phyloP scores from a whole-genome alignment of 345 rosid genomes.

The Populus ilicifolia region DNA sequence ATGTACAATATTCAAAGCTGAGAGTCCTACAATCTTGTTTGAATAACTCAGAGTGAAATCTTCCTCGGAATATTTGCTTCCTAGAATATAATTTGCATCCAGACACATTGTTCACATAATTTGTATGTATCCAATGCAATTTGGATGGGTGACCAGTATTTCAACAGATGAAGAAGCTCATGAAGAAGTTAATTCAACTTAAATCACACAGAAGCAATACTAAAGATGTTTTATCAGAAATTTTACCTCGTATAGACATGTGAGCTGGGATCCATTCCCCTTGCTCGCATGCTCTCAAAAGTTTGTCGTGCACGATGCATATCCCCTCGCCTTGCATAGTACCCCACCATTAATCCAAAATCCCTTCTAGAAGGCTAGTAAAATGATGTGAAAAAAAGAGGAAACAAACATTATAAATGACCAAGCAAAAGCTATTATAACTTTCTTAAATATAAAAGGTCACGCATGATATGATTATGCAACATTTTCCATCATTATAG shows the following conservation, averaged over 20 bases:
- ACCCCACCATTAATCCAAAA: conserved; percentile 89
- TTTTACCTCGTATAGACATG: conserved; percentile 82
- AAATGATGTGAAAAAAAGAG: conserved; percentile 10
- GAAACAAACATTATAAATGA: neutral
- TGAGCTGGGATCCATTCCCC: conserved; percentile 87
- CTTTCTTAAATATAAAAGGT: neutral
- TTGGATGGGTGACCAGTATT: neutral
- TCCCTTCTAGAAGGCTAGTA: conserved; percentile 92
- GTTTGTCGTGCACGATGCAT: conserved; percentile 91
- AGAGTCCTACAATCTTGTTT: neutral
- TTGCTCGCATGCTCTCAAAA: conserved; percentile 86
- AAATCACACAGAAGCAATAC: neutral
- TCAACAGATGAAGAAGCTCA: conserved; percentile 4
- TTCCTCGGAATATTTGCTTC: neutral
- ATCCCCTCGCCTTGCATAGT: conserved; percentile 92
- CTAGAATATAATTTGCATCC: neutral
- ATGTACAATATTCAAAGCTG: neutral
- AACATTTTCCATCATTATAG: neutral
- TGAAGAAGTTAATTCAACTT: neutral
- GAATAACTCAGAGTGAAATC: neutral
- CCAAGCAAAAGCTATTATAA: neutral
- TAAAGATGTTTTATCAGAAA: neutral
- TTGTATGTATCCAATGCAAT: neutral
- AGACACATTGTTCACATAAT: neutral
- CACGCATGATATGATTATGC: neutral